Evolutionary conservation across 2,329 filamentous ascomycete genomes (phyloP).

Genomic region (Xylaria sp.): DNA sequence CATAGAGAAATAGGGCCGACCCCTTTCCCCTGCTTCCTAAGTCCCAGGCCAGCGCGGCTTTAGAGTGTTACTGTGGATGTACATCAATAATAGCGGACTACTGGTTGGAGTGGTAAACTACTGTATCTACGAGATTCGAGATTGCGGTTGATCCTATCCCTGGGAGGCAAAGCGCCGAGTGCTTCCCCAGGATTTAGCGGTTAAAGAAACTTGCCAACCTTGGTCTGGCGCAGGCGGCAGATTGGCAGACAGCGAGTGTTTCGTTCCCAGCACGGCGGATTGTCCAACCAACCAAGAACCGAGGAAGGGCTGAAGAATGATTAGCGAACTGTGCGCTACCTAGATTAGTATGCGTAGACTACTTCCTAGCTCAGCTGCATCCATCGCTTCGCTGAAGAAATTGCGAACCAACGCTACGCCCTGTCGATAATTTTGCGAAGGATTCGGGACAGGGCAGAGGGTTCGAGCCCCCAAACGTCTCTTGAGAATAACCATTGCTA

Average conservation of each 20-base stretch:
- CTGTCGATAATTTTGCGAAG: slow-evolving; percentile 9
- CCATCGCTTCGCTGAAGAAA: slow-evolving; percentile 33
- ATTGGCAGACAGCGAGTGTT: slow-evolving; percentile 29
- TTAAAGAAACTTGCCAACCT: slow-evolving; percentile 36
- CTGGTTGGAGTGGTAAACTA: slow-evolving; percentile 13
- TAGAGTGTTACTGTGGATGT: slow-evolving; percentile 16
- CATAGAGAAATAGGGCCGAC: slow-evolving; percentile 25
- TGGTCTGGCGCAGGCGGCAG: slow-evolving; percentile 38
- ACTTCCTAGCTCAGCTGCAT: slow-evolving; percentile 31
- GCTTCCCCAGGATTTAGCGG: slow-evolving; percentile 40
- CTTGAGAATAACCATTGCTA: background rate
- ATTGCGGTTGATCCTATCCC: slow-evolving; percentile 28
- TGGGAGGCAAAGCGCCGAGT: slow-evolving; percentile 32
- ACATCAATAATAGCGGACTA: slow-evolving; percentile 24
- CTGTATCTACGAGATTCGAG: slow-evolving; percentile 14
- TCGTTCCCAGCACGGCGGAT: slow-evolving; percentile 34
- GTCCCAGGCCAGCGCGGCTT: slow-evolving; percentile 7
- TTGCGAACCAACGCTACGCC: slow-evolving; percentile 25
- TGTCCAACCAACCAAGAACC: slow-evolving; percentile 18
- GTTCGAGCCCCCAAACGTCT: slow-evolving; percentile 17
- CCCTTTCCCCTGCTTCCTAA: slow-evolving; percentile 31
- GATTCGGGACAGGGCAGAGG: slow-evolving; percentile 17
- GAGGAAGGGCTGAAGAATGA: slow-evolving; percentile 24
- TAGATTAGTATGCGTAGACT: background rate
- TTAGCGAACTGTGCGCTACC: slow-evolving; percentile 23